These are phyloP conservation scores for Coemansia sp. DNA, from an alignment of 192 early-diverging fungal species.

Conservation along the genomic window DNA sequence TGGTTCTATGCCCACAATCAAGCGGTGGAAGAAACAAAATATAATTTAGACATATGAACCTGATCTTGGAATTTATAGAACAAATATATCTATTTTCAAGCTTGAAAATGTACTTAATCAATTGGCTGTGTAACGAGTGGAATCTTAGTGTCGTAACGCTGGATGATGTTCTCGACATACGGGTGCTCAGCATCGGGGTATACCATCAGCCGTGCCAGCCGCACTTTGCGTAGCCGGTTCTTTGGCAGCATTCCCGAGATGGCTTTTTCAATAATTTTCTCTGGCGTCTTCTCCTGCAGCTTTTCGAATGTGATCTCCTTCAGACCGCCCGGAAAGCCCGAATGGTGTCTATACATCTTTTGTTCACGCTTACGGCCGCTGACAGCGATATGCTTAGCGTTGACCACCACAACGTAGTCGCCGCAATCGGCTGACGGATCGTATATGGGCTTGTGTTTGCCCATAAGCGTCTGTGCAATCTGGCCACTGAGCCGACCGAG, in stretches of 20 bases:
- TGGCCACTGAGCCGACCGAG: conserved; percentile 83
- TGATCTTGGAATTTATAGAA: conserved; percentile 43
- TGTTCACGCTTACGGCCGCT: conserved; percentile 82
- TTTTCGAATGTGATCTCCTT: conserved; percentile 74
- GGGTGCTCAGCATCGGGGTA: conserved; percentile 87
- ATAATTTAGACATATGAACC: too few species aligned
- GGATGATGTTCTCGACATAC: conserved; percentile 79
- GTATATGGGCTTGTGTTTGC: conserved; percentile 94
- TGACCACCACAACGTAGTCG: conserved; percentile 95
- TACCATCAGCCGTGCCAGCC: conserved; percentile 72
- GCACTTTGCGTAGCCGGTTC: conserved; percentile 77
- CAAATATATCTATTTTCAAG: background rate
- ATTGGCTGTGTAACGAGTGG: conserved; percentile 44
- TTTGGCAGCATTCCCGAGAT: conserved; percentile 95
- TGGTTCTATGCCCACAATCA: too few species aligned
- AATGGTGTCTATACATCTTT: conserved; percentile 86
- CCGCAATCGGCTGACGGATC: conserved; percentile 89
- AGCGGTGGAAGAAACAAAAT: too few species aligned
- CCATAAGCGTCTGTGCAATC: conserved; percentile 87
- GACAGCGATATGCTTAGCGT: conserved; percentile 74
- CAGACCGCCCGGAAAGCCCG: conserved; percentile 80
- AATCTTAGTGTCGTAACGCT: conserved; percentile 66
- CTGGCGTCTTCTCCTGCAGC: conserved; percentile 73
- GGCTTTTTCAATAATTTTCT: conserved; percentile 82
- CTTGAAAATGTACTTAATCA: conserved; percentile 9